Conservation (phyloP, 2,329 filamentous ascomycete species). For the Diaporthe citriasiana region DNA sequence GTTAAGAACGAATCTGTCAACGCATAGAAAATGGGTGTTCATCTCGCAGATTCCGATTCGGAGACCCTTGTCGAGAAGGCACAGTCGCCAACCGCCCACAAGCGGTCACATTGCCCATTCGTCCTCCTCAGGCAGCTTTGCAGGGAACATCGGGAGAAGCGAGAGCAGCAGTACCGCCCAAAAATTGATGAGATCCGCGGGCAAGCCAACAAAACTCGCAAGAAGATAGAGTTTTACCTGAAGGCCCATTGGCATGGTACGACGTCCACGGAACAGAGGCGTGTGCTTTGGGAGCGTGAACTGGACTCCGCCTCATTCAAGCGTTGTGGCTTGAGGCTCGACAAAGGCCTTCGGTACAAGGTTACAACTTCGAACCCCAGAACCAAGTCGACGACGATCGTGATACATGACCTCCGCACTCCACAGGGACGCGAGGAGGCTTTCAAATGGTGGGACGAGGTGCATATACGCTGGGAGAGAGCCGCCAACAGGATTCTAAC, state of each 20-base stretch:
- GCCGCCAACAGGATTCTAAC: too few relatives aligned
- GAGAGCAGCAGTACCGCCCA: not conserved
- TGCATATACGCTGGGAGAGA: not conserved
- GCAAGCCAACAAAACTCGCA: not conserved
- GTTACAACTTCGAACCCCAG: not conserved
- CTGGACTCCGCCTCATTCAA: not conserved
- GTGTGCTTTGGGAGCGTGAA: not conserved
- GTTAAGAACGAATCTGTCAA: not conserved
- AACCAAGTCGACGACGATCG: too few relatives aligned
- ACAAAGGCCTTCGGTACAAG: not conserved
- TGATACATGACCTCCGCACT: constrained; percentile 31
- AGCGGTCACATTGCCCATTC: not conserved
- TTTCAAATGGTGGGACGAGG: not conserved
- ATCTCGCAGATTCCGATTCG: not conserved
- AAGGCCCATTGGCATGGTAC: not conserved
- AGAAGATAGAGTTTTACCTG: not conserved
- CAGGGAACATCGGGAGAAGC: not conserved
- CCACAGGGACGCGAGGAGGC: constrained; percentile 12
- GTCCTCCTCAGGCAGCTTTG: not conserved
- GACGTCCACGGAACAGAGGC: not conserved
- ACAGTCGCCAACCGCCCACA: not conserved
- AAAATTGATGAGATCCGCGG: not conserved
- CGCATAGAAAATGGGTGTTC: not conserved
- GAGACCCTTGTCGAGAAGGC: not conserved
- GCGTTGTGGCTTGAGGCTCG: not conserved